These are phyloP conservation scores for Eimeria mitis DNA, from an alignment of 169 alveolate species.

Conservation along the genomic window DNA sequence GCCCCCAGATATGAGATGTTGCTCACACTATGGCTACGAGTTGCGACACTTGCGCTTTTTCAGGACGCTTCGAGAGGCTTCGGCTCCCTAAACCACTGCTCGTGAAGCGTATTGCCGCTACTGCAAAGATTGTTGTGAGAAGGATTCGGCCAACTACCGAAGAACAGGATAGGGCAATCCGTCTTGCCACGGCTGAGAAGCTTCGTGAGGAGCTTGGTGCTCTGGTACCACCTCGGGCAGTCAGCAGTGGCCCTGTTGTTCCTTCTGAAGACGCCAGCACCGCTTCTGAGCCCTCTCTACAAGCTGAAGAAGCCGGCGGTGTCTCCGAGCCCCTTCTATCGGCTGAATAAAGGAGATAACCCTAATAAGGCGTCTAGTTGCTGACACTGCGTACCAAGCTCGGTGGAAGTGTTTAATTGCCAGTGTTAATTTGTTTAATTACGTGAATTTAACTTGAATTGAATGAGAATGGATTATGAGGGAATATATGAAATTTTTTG, in stretches of 20 bases:
- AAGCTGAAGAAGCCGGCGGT: not conserved
- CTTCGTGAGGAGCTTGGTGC: slow-evolving; percentile 28
- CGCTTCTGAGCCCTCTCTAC: too few relatives aligned
- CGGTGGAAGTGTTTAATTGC: not conserved
- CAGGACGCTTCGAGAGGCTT: slow-evolving; percentile 45
- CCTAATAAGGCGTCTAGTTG: not conserved
- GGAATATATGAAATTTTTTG: not conserved
- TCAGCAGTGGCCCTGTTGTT: not conserved
- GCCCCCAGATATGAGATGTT: not conserved
- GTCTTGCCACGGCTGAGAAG: not conserved
- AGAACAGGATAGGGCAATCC: slow-evolving; percentile 13
- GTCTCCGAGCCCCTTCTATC: not conserved
- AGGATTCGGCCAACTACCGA: not conserved
- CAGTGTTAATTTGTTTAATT: not conserved
- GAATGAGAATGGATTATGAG: not conserved
- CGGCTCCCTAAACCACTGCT: slow-evolving; percentile 31
- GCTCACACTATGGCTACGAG: not conserved
- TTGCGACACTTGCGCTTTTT: not conserved
- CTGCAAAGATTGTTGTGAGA: not conserved
- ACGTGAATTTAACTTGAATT: not conserved
- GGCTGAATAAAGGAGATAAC: not conserved
- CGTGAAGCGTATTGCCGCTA: slow-evolving; percentile 12
- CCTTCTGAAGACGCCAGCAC: too few relatives aligned
- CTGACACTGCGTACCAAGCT: not conserved
- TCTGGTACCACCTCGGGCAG: not conserved